Conservation (phyloP, 495 filamentous ascomycete species). For the Terfezia claveryi region DNA sequence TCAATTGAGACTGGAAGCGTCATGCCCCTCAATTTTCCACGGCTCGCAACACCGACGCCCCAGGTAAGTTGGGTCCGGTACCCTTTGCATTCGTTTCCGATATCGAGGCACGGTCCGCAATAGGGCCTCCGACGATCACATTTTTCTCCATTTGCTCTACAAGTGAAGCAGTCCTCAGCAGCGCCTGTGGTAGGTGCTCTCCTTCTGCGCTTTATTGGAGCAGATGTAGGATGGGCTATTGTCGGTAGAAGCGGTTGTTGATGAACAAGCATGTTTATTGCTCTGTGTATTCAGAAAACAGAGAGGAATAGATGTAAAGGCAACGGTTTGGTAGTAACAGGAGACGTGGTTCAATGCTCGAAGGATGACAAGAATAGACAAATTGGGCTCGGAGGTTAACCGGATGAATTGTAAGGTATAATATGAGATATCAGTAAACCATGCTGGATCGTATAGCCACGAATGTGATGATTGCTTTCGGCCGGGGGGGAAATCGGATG, state of each 20-base stretch:
- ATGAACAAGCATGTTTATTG: not conserved
- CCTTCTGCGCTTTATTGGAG: constrained; percentile 48
- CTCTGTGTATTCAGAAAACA: not conserved
- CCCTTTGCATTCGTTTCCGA: constrained; percentile 80
- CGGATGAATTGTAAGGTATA: too few species aligned
- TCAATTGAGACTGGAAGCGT: constrained; percentile 49
- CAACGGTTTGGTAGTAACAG: too few species aligned
- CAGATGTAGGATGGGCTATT: constrained; percentile 6
- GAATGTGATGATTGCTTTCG: too few species aligned
- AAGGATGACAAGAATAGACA: too few species aligned
- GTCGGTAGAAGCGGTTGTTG: not conserved
- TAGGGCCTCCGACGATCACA: constrained; percentile 89
- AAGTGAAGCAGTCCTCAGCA: constrained; percentile 88
- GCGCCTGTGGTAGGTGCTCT: constrained; percentile 76
- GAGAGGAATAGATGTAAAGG: not conserved
- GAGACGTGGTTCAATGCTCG: too few species aligned
- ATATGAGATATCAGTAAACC: too few species aligned
- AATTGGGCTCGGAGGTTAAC: too few species aligned
- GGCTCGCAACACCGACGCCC: constrained; percentile 90
- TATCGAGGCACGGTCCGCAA: constrained; percentile 81
- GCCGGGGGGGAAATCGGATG: too few species aligned
- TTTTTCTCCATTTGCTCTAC: constrained; percentile 54
- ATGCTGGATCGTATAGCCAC: too few species aligned
- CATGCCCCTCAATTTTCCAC: constrained; percentile 80
- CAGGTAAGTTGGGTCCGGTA: constrained; percentile 96